Evolutionary conservation across 495 filamentous ascomycete species (phyloP).

Genomic region (Choiromyces venosus): DNA sequence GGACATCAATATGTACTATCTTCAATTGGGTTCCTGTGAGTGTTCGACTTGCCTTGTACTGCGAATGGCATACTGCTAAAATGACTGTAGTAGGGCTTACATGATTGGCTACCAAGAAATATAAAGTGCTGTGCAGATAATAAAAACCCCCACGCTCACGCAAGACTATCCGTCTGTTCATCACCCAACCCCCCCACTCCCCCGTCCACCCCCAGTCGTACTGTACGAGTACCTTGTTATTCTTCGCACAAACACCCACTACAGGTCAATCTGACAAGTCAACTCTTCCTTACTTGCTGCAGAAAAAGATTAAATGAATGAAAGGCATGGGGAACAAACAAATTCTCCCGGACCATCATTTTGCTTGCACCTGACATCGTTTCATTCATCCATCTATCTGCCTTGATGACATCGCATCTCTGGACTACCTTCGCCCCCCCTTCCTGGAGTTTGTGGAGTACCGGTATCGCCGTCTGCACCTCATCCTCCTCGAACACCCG

Average conservation of each 20-base stretch:
- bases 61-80: neutral
- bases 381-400: neutral
- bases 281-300: neutral
- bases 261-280: neutral
- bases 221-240: neutral
- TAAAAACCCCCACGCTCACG: neutral
- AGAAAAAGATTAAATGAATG: neutral
- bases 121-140: neutral
- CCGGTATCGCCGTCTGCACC: neutral
- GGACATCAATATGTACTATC: neutral
- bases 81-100: neutral
- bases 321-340: no score
- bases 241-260: neutral
- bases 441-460: neutral
- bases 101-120: neutral
- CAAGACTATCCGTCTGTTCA: neutral
- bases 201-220: neutral
- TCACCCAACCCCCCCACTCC: neutral
- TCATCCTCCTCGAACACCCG: neutral
- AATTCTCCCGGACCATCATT: neutral
- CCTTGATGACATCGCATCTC: neutral
- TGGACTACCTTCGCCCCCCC: neutral
- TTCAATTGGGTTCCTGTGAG: neutral
- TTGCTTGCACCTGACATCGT: neutral
- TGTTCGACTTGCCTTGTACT: neutral